Evolutionary conservation across 345 rosid species (phyloP), one percentile per base, ranked within the genome.

Genomic region (Anastatica hierochuntica): DNA sequence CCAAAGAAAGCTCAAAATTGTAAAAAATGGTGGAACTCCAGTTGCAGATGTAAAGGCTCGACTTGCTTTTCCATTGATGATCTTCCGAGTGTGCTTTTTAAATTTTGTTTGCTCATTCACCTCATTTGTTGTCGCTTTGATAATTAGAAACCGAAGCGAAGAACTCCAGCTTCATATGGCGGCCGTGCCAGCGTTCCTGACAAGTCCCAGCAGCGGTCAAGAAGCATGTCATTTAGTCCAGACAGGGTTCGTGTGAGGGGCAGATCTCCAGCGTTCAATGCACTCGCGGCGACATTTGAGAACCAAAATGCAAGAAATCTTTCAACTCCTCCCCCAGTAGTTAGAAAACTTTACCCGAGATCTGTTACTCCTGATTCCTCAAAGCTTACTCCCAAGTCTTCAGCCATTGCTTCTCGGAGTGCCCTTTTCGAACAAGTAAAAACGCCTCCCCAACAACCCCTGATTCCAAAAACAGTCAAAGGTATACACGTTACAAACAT

Each of bases 351-450:
- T 43, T 88, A 85, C 67, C 97, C 96, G 3, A 88, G 84, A 70
- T 94, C 99, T 10, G 77, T 58, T n/a, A 85, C 83, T 26, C 97
- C 97, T 14, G 97, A 85, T 69, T 76, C 94, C 42, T 64, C 63
- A 36, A 79, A 64, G 66, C 35, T 67, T 53, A 72, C 81, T 60
- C 52, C 97, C 43, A 85, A 80, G 53, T 66, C 97, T 62, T 17
- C 89, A 44, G 81, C 95, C 63, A 79, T 94, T 26, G 75, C 89
- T 37, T 69, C 95, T 60, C 76, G 92, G 20, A 63, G 61, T 49
- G 68, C 92, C 35, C 62, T 68, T 71, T 94, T 88, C 27, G 97
- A 83, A 70, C 82, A 75, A 59, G 58, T 72, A 2, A 60, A 60
- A 14, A 74, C 82, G 39, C 78, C 94, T 62, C 74, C 79, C 23